Percentiles rank a stretch among this genome's conserved stretches.
These are phyloP conservation scores for Colletotrichum cereale DNA, from an alignment of 2,329 filamentous ascomycete species.

Conservation along the genomic window DNA sequence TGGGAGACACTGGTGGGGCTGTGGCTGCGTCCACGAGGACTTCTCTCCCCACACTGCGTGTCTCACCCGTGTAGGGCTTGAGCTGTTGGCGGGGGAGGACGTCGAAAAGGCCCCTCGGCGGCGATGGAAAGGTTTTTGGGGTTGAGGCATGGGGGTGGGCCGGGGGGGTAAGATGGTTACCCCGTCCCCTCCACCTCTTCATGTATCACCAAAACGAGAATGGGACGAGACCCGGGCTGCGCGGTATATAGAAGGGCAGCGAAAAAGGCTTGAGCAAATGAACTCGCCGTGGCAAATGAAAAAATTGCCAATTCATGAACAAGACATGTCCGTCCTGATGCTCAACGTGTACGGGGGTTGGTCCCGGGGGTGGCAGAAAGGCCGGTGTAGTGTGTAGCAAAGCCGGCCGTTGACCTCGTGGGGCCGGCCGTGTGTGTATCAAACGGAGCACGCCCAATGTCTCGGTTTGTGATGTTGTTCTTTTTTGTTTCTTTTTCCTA, in stretches of 20 bases:
- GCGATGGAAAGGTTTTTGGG: not conserved
- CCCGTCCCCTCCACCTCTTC: not conserved
- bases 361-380: too few relatives aligned
- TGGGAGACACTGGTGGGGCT: not conserved
- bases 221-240: constrained; percentile 25
- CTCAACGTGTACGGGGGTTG: not conserved
- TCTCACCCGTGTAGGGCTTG: constrained; percentile 17
- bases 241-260: constrained; percentile 27
- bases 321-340: not conserved
- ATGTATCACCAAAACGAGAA: not conserved
- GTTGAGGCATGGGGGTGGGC: constrained; percentile 12
- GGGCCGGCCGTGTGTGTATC: not conserved
- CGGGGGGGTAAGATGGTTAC: not conserved
- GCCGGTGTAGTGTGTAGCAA: not conserved
- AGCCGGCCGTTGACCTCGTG: constrained; percentile 34
- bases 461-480: constrained; percentile 7
- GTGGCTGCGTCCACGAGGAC: constrained; percentile 11
- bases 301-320: constrained; percentile 30
- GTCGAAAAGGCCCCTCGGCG: constrained; percentile 4
- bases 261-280: constrained; percentile 34
- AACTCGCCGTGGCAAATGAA: constrained; percentile 33
- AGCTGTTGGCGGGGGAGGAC: not conserved
- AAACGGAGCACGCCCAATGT: constrained; percentile 14
- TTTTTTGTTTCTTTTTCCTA: not conserved
- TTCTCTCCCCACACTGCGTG: constrained; percentile 7